A percentile compares a stretch with the other conserved stretches of the same genome.
These are phyloP conservation scores for Seminavis robusta DNA, from an alignment of 108 stramenopile species.

Conservation along the genomic window DNA sequence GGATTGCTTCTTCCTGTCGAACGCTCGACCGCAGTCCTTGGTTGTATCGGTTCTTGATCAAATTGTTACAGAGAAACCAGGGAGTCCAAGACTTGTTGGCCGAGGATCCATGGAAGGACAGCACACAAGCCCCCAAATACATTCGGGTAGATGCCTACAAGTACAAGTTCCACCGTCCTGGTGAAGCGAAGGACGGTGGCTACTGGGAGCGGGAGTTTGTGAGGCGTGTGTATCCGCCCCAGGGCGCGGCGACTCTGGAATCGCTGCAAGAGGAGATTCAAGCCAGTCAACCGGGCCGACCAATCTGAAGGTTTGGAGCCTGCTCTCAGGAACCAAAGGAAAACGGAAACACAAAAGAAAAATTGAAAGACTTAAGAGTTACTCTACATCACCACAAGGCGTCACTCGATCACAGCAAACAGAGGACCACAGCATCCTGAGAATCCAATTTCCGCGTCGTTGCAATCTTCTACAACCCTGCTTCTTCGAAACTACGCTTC, in stretches of 20 bases:
- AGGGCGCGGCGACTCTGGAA: constrained; percentile 39
- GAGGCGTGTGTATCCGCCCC: constrained; percentile 42
- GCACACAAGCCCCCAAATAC: constrained; percentile 32
- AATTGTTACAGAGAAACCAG: constrained; percentile 45
- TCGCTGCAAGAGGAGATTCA: constrained; percentile 30
- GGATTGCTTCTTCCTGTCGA: constrained; percentile 43
- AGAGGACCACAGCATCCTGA: too few relatives aligned
- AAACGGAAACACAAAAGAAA: too few relatives aligned
- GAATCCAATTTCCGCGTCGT: too few relatives aligned
- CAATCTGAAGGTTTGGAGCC: too few relatives aligned
- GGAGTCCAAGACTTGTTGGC: constrained; percentile 45
- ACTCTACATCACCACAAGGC: too few relatives aligned
- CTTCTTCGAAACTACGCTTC: too few relatives aligned
- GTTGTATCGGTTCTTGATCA: constrained; percentile 43
- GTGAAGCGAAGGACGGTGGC: constrained; percentile 4
- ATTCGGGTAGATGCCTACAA: constrained; percentile 56
- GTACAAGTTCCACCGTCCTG: constrained; percentile 34
- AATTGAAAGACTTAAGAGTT: too few relatives aligned
- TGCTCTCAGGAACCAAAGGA: too few relatives aligned
- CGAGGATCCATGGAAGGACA: constrained; percentile 41
- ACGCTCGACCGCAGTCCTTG: constrained; percentile 47
- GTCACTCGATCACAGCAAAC: too few relatives aligned
- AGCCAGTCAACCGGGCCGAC: too few relatives aligned
- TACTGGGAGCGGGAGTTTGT: constrained; percentile 57
- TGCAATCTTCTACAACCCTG: too few relatives aligned